Evolutionary conservation across 805 yeast species (phyloP).

Genomic region (Nakazawaea ambrosiae): DNA sequence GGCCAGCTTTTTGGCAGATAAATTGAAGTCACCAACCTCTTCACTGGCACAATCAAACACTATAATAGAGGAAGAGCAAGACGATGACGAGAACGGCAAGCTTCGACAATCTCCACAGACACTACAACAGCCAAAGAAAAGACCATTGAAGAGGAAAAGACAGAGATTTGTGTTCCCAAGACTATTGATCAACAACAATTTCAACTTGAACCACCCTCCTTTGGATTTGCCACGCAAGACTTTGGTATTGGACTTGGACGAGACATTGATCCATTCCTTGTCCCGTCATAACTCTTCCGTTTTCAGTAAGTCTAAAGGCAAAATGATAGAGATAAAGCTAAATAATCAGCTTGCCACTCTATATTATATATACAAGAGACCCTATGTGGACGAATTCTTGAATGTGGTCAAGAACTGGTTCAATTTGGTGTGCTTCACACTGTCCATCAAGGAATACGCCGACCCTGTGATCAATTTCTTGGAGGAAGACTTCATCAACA

Average conservation of each 20-base stretch:
- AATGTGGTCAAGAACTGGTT: conserved; percentile 79
- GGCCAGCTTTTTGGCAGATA: conserved; percentile 19
- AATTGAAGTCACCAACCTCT: conserved; percentile 25
- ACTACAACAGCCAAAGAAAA: conserved; percentile 1
- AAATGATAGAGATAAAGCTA: conserved; percentile 77
- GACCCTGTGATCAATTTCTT: conserved; percentile 95
- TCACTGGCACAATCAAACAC: neutral
- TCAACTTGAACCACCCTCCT: conserved; percentile 25
- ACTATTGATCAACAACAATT: conserved; percentile 22
- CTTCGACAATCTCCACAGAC: conserved; percentile 2
- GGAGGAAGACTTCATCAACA: conserved; percentile 47
- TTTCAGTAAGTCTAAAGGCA: conserved; percentile 38
- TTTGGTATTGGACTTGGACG: conserved; percentile 84
- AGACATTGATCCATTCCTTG: conserved; percentile 87
- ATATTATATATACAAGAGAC: conserved; percentile 87
- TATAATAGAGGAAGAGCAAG: conserved; percentile 4
- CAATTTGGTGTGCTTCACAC: conserved; percentile 86
- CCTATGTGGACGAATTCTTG: conserved; percentile 82
- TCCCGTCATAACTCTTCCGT: conserved; percentile 49
- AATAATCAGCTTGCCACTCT: conserved; percentile 65
- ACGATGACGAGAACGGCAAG: neutral
- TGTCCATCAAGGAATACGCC: conserved; percentile 90
- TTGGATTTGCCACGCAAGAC: conserved; percentile 39
- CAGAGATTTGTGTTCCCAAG: conserved; percentile 26
- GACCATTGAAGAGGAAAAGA: conserved; percentile 7